Conservation (phyloP, 768 basidiomycete genomes). For the Holtermannia corniformis region DNA sequence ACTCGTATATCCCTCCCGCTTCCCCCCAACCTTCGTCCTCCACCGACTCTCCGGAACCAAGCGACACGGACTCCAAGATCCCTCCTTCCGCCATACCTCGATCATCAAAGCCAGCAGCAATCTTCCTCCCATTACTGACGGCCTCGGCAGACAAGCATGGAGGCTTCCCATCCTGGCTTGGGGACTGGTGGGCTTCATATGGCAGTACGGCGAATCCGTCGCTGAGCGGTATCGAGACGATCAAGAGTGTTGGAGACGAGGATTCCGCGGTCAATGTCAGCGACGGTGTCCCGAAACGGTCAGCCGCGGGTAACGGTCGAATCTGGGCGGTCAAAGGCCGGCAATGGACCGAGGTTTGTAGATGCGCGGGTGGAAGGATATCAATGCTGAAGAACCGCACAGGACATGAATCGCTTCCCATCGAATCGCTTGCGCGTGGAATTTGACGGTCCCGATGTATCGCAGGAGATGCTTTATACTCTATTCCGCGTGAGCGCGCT, state of each 20-base stretch:
- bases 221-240: constrained; percentile 2
- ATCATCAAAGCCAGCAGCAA: constrained; percentile 17
- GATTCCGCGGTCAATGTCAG: constrained; percentile 19
- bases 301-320: constrained; percentile 28
- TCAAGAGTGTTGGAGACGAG: constrained; percentile 6
- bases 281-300: constrained; percentile 18
- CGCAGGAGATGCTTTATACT: constrained; percentile 68
- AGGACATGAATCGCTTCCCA: constrained; percentile 82
- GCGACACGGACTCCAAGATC: constrained; percentile 2
- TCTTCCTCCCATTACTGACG: constrained; percentile 31
- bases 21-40: not conserved
- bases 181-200: constrained; percentile 28
- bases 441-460: constrained; percentile 81
- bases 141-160: constrained; percentile 26
- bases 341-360: constrained; percentile 38
- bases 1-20: constrained; percentile 31
- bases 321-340: constrained; percentile 39
- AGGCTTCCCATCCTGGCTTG: constrained; percentile 38
- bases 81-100: constrained; percentile 1
- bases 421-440: constrained; percentile 61
- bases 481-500: constrained; percentile 56
- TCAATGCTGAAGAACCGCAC: constrained; percentile 3
- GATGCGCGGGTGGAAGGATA: not conserved
- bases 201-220: not conserved
- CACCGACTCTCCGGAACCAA: not conserved